Percentiles rank a stretch among this genome's conserved stretches.
phyloP scores from a whole-genome alignment of 163 green algal genomes.

The Chlorella variabilis region DNA sequence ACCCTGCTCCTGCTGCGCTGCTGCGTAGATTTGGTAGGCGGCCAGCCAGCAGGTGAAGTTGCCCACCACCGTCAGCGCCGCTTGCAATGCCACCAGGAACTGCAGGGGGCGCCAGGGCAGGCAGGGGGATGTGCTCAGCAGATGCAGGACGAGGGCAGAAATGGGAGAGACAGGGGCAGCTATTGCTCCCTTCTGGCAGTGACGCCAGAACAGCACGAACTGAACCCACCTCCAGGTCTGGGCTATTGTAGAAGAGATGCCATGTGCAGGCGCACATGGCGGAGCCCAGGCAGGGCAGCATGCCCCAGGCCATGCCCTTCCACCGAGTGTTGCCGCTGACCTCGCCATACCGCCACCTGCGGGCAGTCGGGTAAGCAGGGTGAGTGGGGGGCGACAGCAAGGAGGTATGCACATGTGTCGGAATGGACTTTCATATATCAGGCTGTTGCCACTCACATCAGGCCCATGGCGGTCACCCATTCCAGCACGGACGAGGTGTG shows the following conservation, averaged over 20 bases:
- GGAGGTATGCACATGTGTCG: no score
- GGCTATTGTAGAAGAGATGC: constrained; percentile 95
- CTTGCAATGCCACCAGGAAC: constrained; percentile 77
- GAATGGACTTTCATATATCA: no score
- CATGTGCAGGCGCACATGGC: constrained; percentile 86
- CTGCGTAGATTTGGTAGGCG: constrained; percentile 78
- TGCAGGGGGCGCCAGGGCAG: constrained; percentile 17
- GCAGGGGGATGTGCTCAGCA: no score
- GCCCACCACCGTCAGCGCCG: constrained; percentile 75
- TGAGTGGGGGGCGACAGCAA: not conserved
- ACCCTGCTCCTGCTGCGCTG: constrained; percentile 17
- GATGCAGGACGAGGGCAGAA: no score
- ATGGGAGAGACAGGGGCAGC: no score
- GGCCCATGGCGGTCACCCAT: constrained; percentile 57
- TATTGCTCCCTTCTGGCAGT: no score
- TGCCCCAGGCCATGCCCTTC: constrained; percentile 91
- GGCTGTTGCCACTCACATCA: constrained; percentile 25
- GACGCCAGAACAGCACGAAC: no score
- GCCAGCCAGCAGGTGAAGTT: constrained; percentile 81
- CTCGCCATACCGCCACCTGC: constrained; percentile 83
- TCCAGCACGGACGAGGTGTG: constrained; percentile 90
- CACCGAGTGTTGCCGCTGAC: constrained; percentile 76
- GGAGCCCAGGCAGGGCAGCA: constrained; percentile 81
- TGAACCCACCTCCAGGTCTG: constrained; percentile 66
- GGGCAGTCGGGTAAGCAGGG: not conserved